Base-by-base conservation (phyloP, 805 yeast genomes). In the Zygotorulaspora danielsina region DNA sequence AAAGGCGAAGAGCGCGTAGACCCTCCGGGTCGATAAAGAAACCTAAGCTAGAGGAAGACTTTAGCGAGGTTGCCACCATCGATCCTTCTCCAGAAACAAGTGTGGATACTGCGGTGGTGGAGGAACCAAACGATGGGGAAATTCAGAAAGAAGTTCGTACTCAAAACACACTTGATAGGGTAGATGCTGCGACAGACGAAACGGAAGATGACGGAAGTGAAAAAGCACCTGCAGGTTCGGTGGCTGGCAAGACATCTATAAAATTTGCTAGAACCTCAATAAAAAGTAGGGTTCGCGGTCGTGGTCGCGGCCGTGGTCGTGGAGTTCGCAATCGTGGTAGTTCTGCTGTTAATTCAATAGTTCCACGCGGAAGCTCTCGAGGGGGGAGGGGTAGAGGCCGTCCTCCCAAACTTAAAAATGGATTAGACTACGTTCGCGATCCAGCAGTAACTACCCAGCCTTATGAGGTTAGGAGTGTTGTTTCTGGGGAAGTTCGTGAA, bases 401-500 rank as follows among this genome's bases (percentile, higher is more conserved):
- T 4, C 47, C 47, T 16, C 45, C 48, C 9, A 44, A 44, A 39
- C 50, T 21, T 36, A 53, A 48, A 18, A 46, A 50, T 20, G 64
- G 64, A 1, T 29, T 51, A 6, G 50, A 42, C 3, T 60, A 50
- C 32, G 25, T 46, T 4, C 48, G 64, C 4, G 44, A 45, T 11
- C 41, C 49, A 3, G 45, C 44, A 6, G 39, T 42, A 2, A 35
- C 49, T 2, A 52, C 55, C 19, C 54, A 46, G 26, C 44, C 59
- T 4, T 41, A 54, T 36, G 61, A 51, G 38, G 49, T 44, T 12
- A 42, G 57, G 6, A 49, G 53, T 9, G 41, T 40, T 2, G 56
- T 65, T 32, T 38, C 57, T 2, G 35, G 43, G 18, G 34, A 51
- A n/a, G 68, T 67, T 3, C 51, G 65, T 31, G 51, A 51, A 6